Conservation (phyloP, 2,329 filamentous ascomycete genomes). For the Trichoderma sp. region DNA sequence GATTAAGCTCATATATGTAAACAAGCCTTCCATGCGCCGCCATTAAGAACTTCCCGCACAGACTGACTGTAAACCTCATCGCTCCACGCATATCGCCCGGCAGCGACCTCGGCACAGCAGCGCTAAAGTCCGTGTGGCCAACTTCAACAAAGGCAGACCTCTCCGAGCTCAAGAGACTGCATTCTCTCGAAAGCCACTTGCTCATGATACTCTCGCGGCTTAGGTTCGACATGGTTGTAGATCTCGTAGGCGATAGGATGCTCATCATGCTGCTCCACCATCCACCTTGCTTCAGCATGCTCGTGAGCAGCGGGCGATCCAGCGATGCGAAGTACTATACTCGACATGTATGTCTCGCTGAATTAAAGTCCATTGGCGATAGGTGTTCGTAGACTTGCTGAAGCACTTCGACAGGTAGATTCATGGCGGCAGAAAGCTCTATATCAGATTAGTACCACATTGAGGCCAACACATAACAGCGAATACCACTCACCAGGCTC, state of each 20-base stretch:
- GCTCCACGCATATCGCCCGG: slow-evolving; percentile 35
- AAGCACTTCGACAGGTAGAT: slow-evolving; percentile 44
- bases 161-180: slow-evolving; percentile 33
- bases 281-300: slow-evolving; percentile 60
- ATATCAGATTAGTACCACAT: not conserved
- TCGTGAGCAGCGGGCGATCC: slow-evolving; percentile 52
- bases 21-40: slow-evolving; percentile 58
- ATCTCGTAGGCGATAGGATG: slow-evolving; percentile 35
- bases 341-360: slow-evolving; percentile 62
- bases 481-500: not conserved
- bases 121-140: slow-evolving; percentile 44
- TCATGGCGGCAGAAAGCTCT: slow-evolving; percentile 35
- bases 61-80: slow-evolving; percentile 56
- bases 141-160: slow-evolving; percentile 40
- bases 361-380: slow-evolving; percentile 55
- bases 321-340: slow-evolving; percentile 63
- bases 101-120: slow-evolving; percentile 35
- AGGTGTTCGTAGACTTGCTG: slow-evolving; percentile 44
- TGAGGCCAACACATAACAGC: not conserved
- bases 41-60: slow-evolving; percentile 62
- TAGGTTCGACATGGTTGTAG: slow-evolving; percentile 29
- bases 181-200: slow-evolving; percentile 49
- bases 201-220: slow-evolving; percentile 44
- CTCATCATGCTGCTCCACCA: slow-evolving; percentile 50
- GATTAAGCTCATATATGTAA: slow-evolving; percentile 56